Conservation (phyloP, 2,329 filamentous ascomycete genomes). For the Xylariaceae sp. region DNA sequence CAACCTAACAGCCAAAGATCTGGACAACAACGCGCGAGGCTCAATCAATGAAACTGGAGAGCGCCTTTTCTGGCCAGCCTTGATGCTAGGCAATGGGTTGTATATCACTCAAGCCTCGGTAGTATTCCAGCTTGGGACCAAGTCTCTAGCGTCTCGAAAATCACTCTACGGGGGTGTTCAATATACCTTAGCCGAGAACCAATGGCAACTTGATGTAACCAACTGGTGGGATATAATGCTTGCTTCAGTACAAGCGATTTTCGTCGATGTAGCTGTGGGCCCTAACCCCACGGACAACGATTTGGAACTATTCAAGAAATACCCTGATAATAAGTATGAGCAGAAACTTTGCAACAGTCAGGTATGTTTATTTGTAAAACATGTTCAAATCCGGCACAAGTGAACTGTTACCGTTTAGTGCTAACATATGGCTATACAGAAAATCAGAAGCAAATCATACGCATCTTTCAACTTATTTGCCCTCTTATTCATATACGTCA, state of each 20-base stretch:
- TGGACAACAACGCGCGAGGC: background rate
- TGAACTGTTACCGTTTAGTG: no score
- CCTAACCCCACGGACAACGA: background rate
- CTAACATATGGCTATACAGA: background rate
- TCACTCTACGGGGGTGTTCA: background rate
- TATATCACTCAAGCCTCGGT: background rate
- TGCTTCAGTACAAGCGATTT: slow-evolving; percentile 11
- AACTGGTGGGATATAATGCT: slow-evolving; percentile 17
- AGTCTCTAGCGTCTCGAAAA: background rate
- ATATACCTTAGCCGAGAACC: slow-evolving; percentile 31
- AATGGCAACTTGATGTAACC: slow-evolving; percentile 23
- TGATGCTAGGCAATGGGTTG: background rate
- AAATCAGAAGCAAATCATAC: no score
- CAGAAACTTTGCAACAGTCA: no score
- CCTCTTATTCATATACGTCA: background rate
- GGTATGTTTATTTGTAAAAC: no score
- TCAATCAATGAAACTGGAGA: background rate
- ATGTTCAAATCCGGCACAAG: no score
- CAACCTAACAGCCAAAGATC: slow-evolving; percentile 17
- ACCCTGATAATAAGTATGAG: background rate
- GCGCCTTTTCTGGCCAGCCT: background rate
- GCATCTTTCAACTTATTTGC: background rate
- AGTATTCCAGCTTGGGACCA: background rate
- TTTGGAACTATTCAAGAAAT: no score
- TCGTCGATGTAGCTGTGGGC: slow-evolving; percentile 8